Base-by-base conservation (phyloP, 2,329 filamentous ascomycete species). In the Lecanicillium sp. region DNA sequence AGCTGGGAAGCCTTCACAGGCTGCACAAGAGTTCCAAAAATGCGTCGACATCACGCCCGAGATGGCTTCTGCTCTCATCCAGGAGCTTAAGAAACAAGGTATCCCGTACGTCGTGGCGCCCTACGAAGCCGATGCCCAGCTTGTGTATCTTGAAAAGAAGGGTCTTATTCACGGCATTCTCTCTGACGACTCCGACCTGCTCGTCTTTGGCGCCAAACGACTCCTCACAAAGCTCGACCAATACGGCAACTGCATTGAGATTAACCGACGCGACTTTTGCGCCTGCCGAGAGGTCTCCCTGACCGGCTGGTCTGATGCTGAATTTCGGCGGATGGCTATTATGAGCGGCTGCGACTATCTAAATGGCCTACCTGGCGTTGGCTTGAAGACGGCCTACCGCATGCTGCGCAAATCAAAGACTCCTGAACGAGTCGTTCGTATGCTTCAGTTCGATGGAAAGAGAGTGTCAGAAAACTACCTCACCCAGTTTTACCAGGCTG, bases 261-360 rank as follows among this genome's bases (percentile, higher is more conserved):
- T 98, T 56, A 87, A 87, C 51, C 83, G 92, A 25, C 77, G 78
- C 12, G 85, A 95, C 55, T 96, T 98, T 54, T 84, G 85, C 37
- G 80, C 85, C 20, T 94, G 87, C 48, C 81, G 85, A 35, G 92
- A 95, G 48, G 74, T 96, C 35, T 94, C 83, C 38, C 65, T 98
- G 29, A 83, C 87, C 4, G 90, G 89, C 7, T 98, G 90, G 90
- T 84, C 85, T 2, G 90, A 96, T 57, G 70, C 73, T 9, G 86
- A 95, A 49, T 98, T 98, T 52, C 78, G 92, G 43, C 80, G 80
- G 38, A 98, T 98, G 92, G 87, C 89, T 29, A 98, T 98, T 48
- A 65, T 98, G 43, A 95, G 88, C 55, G 92, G 92, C 7, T 98
- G 92, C 56, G 92, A 98, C 57, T 98, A 98, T 58, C 73, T 96